Base-by-base conservation (phyloP, 2,329 filamentous ascomycete species). In the Fusarium denticulatum region DNA sequence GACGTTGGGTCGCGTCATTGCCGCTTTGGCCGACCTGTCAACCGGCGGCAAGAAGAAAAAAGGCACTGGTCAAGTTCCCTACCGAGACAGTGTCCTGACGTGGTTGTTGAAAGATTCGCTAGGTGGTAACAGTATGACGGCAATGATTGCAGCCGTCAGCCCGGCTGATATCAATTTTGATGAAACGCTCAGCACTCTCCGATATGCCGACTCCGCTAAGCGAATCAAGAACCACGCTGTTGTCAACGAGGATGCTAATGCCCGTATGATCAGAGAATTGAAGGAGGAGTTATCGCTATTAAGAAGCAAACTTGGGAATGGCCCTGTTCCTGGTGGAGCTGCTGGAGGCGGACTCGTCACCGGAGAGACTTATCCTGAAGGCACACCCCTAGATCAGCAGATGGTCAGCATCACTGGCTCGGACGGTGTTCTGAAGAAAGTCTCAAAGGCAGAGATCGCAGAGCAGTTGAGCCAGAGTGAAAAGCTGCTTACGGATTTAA, bases 221-320 rank as follows among this genome's bases (percentile, higher is more conserved):
- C 92, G 96, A 78, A 99, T 99, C 88, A 98, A 98, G 94, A 99
- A 99, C 85, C 96, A 99, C 82, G 96, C 96, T 64, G 96, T 99
- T 57, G 93, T 99, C 82, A 99, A 99, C 85, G 96, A 99, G 82
- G 96, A 99, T 83, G 96, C 96, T 52, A 99, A 99, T 80, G 96
- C 96, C 68, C 93, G 96, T 77, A 99, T 99, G 96, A 98, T 99
- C 73, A 90, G 96, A 82, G 96, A 99, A 81, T 86, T 99, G 72
- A 99, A 99, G 81, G 96, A 99, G 82, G 96, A 99, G 80, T 84
- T 99, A 65, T 90, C 94, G 3, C 87, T 97, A 69, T 86, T 99
- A 64, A 90, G 96, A 77, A 92, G 94, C 77, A 98, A 99, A 80
- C 88, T 99, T 20, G 92, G 91, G 57, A 89, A 89, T 40, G 88